Percentiles rank a stretch among this genome's conserved stretches.
Conservation (phyloP, 306 rosid species). For the Ormosia semicastrata region DNA sequence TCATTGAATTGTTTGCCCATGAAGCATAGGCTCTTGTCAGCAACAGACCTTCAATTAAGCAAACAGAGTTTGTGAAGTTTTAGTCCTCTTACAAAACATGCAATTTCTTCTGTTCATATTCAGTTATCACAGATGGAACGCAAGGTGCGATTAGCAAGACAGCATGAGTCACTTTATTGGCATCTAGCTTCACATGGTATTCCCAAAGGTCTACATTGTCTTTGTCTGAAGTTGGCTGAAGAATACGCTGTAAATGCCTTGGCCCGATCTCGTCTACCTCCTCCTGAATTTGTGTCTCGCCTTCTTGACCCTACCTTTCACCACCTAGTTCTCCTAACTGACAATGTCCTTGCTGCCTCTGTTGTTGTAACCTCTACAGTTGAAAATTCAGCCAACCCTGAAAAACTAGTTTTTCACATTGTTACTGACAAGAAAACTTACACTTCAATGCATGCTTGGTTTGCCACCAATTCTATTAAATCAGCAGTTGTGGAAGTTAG, state of each 20-base stretch:
- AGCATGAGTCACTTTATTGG: conserved; percentile 79
- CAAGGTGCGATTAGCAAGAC: conserved; percentile 69
- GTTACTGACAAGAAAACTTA: conserved; percentile 89
- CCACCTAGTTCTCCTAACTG: conserved; percentile 80
- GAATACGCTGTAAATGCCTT: conserved; percentile 79
- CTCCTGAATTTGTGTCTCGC: conserved; percentile 73
- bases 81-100: background rate
- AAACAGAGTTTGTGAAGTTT: background rate
- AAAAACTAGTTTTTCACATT: conserved; percentile 74
- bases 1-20: background rate
- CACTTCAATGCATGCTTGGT: conserved; percentile 97
- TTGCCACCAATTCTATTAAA: conserved; percentile 65
- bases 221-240: conserved; percentile 80
- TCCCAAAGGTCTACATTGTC: conserved; percentile 79
- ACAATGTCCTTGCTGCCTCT: conserved; percentile 90
- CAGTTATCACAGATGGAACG: conserved; percentile 82
- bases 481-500: conserved; percentile 77
- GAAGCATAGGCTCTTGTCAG: background rate
- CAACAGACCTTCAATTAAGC: background rate
- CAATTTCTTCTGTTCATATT: conserved; percentile 29
- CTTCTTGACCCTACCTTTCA: conserved; percentile 68
- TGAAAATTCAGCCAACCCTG: conserved; percentile 67
- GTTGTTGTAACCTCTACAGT: conserved; percentile 73
- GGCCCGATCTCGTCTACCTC: conserved; percentile 82
- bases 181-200: conserved; percentile 89